Base-by-base conservation (phyloP, 768 basidiomycete genomes). In the Mycena filopes region DNA sequence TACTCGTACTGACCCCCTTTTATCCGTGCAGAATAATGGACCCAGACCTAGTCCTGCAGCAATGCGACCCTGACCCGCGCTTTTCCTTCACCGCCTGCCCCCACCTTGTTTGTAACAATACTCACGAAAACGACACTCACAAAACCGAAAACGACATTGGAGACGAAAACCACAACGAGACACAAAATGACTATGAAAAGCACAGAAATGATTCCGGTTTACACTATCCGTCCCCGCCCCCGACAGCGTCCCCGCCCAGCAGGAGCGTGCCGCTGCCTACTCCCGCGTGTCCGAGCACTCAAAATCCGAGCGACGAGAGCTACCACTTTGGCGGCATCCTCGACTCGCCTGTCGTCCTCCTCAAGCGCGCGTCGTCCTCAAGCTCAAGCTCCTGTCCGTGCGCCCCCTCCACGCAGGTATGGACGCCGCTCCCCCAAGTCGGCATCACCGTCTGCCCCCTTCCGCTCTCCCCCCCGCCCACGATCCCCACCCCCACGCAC, bases 211-310 rank as follows among this genome's bases (percentile, higher is more conserved):
- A 36, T 36, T 36, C 36, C 36, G 36, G 15, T 36, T 36, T 15
- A 10, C 11, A 36, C 48, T 69, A 69, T 63, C 64, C 68, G 4
- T 68, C 67, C 12, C 67, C 67, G 26, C 67, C 67, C 13, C 67
- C 67, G 3, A 68, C 67, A 3, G 28, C 36, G 9, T 60, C 63
- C 29, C 54, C 65, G 50, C 63, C 47, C 41, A 61, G 47, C 38
- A 50, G 54, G 67, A 65, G 48, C 54, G 63, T 68, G 26, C 67
- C 67, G 3, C 60, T 68, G 21, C 67, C 67, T n/a, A 36, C 26
- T 11, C 40, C 55, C 8, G 21, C 49, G 21, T 54, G 31, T 33
- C 38, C 36, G 15, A 36, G 36, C n/a, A n/a, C n/a, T n/a, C 36
- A 36, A 36, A 36, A 36, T 15, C 11, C 36, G 36, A n/a, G n/a